Conservation (phyloP, 305 asterid genomes). For the Fraxinus albicans region DNA sequence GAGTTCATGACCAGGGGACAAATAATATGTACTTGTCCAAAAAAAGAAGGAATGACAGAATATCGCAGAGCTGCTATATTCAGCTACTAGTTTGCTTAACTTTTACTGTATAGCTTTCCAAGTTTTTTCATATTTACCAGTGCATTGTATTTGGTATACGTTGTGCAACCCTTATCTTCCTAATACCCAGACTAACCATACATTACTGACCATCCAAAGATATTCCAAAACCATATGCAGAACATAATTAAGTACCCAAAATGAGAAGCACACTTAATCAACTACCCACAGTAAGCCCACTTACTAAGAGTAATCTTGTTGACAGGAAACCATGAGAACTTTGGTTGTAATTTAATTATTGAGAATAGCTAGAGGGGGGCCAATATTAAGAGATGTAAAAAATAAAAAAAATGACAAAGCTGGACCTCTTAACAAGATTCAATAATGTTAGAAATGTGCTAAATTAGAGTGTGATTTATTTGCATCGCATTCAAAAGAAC, state of each 20-base stretch:
- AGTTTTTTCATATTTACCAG: neutral
- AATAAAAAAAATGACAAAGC: neutral
- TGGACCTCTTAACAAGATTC: neutral
- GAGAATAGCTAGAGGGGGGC: neutral
- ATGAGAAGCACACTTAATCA: neutral
- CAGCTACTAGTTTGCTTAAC: neutral
- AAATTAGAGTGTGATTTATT: neutral
- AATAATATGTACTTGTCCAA: neutral
- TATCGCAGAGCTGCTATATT: neutral
- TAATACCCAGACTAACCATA: neutral
- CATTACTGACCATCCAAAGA: neutral
- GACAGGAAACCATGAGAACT: neutral
- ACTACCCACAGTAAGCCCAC: neutral
- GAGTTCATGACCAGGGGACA: neutral
- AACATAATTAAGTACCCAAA: conserved; percentile 11
- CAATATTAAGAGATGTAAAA: neutral
- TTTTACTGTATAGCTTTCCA: neutral
- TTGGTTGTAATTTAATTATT: neutral
- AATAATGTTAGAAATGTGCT: neutral
- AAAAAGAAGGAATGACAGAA: neutral
- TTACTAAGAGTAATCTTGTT: neutral
- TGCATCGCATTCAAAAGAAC: neutral
- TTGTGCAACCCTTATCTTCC: neutral
- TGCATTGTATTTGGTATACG: neutral
- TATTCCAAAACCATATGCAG: neutral